A percentile compares a stretch with the other conserved stretches of the same genome.
Conservation (phyloP, 2,329 filamentous ascomycete species). For the Aspergillus hortae region DNA sequence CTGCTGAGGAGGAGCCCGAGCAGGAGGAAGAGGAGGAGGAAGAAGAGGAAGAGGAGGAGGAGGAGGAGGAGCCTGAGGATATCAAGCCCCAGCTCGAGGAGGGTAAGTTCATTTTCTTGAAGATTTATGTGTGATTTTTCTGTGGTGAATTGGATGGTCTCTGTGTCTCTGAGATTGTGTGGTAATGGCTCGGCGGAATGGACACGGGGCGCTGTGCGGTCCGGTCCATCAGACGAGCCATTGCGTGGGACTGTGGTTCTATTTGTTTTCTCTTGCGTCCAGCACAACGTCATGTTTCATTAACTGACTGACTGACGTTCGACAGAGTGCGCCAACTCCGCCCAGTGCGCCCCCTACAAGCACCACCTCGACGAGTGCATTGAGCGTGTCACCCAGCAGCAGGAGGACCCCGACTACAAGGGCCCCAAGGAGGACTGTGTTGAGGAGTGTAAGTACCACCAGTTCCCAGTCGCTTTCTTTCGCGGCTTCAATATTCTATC, state of each 20-base stretch:
- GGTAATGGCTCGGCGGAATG: neutral
- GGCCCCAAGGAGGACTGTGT: conserved; percentile 89
- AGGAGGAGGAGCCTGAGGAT: conserved; percentile 78
- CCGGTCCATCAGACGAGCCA: neutral
- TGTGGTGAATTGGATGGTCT: neutral
- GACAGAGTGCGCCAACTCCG: conserved; percentile 83
- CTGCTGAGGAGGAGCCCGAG: conserved; percentile 50
- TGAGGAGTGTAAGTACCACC: conserved; percentile 82
- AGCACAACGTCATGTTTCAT: neutral
- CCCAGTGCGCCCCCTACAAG: conserved; percentile 81
- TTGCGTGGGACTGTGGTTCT: neutral
- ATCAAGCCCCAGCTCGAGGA: conserved; percentile 85
- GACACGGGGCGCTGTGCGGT: neutral
- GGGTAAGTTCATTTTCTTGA: conserved; percentile 60
- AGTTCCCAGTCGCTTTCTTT: neutral
- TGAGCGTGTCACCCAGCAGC: conserved; percentile 74
- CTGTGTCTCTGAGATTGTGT: neutral
- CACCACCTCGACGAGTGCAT: conserved; percentile 99
- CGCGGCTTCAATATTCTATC: neutral
- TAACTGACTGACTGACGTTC: conserved; percentile 9
- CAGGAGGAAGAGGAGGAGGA: conserved; percentile 58
- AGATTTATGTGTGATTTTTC: neutral
- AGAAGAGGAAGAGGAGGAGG: conserved; percentile 73
- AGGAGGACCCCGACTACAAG: conserved; percentile 67
- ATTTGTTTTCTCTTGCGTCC: neutral